phyloP scores from a whole-genome alignment of 208 protist species.

The Naegleria lovaniensis region DNA sequence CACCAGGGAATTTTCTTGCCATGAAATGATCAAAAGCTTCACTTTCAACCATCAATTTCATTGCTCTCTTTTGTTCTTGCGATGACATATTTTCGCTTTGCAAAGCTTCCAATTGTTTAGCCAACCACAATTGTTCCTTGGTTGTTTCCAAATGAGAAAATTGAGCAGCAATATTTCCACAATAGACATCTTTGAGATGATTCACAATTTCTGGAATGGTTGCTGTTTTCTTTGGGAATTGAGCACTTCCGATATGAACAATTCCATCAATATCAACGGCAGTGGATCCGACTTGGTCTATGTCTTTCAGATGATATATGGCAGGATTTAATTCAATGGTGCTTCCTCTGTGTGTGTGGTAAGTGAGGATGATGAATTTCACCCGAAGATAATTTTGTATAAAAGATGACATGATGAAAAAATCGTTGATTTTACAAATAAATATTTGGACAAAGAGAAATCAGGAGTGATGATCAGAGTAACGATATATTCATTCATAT shows the following conservation, averaged over 20 bases:
- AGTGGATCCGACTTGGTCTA: slow-evolving; percentile 37
- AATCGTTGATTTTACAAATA: too few relatives aligned
- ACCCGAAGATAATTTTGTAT: slow-evolving; percentile 3
- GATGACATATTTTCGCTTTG: slow-evolving; percentile 43
- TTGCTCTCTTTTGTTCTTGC: slow-evolving; percentile 66
- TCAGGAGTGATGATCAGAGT: too few relatives aligned
- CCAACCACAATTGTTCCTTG: slow-evolving; percentile 76
- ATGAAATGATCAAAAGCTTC: slow-evolving; percentile 87
- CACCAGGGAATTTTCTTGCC: slow-evolving; percentile 67
- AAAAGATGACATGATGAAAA: too few relatives aligned
- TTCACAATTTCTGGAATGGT: slow-evolving; percentile 49
- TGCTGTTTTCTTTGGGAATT: slow-evolving; percentile 49
- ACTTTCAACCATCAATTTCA: slow-evolving; percentile 72
- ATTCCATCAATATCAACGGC: slow-evolving; percentile 58
- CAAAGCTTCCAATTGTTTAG: slow-evolving; percentile 74
- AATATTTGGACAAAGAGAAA: too few relatives aligned
- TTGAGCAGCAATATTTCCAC: slow-evolving; percentile 78
- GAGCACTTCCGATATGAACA: background rate
- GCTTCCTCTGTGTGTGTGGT: slow-evolving; percentile 22
- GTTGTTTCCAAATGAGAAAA: slow-evolving; percentile 82
- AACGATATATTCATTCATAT: background rate
- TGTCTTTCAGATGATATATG: slow-evolving; percentile 65
- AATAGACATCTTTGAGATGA: slow-evolving; percentile 72
- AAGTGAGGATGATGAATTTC: too few relatives aligned
- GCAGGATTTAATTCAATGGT: slow-evolving; percentile 57